Evolutionary conservation across 345 rosid genomes (phyloP).

Genomic region (Rubroshorea leprosula): DNA sequence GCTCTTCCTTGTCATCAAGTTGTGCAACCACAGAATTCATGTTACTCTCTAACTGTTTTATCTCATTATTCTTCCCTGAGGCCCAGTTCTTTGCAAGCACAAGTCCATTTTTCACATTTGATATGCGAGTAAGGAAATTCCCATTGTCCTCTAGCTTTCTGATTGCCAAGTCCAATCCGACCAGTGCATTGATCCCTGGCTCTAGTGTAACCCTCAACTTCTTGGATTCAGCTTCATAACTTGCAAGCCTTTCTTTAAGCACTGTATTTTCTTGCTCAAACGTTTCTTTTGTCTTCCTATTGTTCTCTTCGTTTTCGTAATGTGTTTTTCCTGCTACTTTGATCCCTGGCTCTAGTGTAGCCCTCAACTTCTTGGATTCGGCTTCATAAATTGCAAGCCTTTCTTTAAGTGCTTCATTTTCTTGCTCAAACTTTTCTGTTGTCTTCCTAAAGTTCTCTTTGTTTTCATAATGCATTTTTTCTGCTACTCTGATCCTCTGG

Average conservation of each 20-base stretch:
- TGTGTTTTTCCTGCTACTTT: slow-evolving; percentile 67
- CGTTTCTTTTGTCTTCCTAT: slow-evolving; percentile 27
- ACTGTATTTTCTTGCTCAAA: slow-evolving; percentile 30
- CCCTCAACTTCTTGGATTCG: slow-evolving; percentile 32
- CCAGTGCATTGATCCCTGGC: slow-evolving; percentile 22
- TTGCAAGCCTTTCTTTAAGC: slow-evolving; percentile 19
- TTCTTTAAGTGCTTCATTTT: slow-evolving; percentile 24
- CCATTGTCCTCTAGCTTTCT: slow-evolving; percentile 32
- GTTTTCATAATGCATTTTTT: slow-evolving; percentile 61
- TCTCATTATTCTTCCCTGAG: slow-evolving; percentile 28
- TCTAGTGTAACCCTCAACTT: slow-evolving; percentile 26
- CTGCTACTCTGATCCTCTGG: slow-evolving; percentile 64
- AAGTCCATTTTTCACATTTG: slow-evolving; percentile 36
- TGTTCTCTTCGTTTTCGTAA: slow-evolving; percentile 45
- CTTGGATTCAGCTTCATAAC: slow-evolving; percentile 28
- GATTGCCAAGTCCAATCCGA: slow-evolving; percentile 27
- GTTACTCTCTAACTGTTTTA: slow-evolving; percentile 18
- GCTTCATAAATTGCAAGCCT: slow-evolving; percentile 21
- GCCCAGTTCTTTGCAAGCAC: slow-evolving; percentile 35
- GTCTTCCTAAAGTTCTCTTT: slow-evolving; percentile 35
- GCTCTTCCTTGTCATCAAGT: slow-evolving; percentile 33
- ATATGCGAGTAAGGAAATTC: slow-evolving; percentile 29
- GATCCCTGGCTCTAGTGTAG: slow-evolving; percentile 37
- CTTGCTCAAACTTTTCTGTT: slow-evolving; percentile 31
- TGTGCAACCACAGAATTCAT: slow-evolving; percentile 25